Conservation (phyloP, 257 asterid species). For the Capsicum rhomboideum region DNA sequence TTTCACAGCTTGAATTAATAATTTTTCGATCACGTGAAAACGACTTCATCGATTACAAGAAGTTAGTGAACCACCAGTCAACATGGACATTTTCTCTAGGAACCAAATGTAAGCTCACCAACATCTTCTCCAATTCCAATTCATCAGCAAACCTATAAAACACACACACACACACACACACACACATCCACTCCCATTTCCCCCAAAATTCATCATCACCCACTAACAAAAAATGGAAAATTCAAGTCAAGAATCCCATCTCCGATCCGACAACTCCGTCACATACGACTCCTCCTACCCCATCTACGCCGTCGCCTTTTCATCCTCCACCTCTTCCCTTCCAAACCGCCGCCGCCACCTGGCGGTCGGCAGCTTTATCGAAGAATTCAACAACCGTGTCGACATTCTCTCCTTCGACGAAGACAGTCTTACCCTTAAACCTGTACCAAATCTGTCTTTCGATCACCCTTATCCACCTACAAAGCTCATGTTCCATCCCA, state of each 20-base stretch:
- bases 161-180: background rate
- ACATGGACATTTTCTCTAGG: too few species aligned
- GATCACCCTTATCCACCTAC: slow-evolving; percentile 91
- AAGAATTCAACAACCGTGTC: slow-evolving; percentile 64
- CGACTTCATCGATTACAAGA: too few species aligned
- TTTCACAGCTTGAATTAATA: too few species aligned
- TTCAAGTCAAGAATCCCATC: slow-evolving; percentile 36
- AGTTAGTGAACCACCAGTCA: background rate
- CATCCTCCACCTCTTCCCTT: slow-evolving; percentile 19
- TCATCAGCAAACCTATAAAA: background rate
- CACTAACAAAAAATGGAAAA: slow-evolving; percentile 26
- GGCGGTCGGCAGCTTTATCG: slow-evolving; percentile 75
- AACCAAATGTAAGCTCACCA: background rate
- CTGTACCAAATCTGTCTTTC: slow-evolving; percentile 55
- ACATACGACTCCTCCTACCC: slow-evolving; percentile 48
- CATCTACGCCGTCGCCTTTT: slow-evolving; percentile 74
- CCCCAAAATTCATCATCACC: background rate
- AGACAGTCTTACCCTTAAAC: slow-evolving; percentile 39
- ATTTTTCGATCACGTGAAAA: too few species aligned
- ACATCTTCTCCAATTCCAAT: background rate
- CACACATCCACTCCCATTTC: background rate
- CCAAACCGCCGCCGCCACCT: slow-evolving; percentile 31
- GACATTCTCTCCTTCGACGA: slow-evolving; percentile 67
- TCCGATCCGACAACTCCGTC: slow-evolving; percentile 37
- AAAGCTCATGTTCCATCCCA: slow-evolving; percentile 71